Evolutionary conservation across 148 eudicot species (phyloP).

Genomic region (Spergularia marina): DNA sequence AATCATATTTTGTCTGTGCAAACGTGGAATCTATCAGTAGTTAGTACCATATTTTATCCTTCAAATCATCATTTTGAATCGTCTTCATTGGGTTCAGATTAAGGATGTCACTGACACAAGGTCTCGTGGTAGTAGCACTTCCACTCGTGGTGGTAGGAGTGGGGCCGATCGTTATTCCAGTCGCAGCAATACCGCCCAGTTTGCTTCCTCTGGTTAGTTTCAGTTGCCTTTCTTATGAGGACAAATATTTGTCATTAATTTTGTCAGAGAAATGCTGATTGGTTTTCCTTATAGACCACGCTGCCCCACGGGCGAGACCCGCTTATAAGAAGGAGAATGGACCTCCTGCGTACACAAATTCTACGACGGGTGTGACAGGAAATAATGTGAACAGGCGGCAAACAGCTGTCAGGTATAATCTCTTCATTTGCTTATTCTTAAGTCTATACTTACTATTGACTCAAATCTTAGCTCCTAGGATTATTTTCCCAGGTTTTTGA

Average conservation of each 20-base stretch:
- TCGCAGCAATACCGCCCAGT: conserved; percentile 47
- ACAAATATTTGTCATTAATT: background rate
- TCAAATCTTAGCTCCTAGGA: background rate
- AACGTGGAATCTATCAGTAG: background rate
- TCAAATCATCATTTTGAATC: background rate
- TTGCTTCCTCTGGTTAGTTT: conserved; percentile 52
- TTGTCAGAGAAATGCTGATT: conserved; percentile 14
- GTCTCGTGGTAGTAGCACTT: conserved; percentile 56
- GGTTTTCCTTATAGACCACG: conserved; percentile 44
- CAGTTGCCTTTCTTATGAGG: background rate
- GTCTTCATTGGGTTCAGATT: conserved; percentile 36
- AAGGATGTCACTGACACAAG: conserved; percentile 73
- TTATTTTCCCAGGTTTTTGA: background rate
- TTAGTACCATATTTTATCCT: background rate
- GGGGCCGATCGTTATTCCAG: conserved; percentile 61
- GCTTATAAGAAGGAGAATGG: conserved; percentile 80
- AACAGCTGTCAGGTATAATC: conserved; percentile 45
- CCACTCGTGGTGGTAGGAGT: conserved; percentile 58
- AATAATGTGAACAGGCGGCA: conserved; percentile 39
- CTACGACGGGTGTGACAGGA: conserved; percentile 42
- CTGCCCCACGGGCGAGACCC: conserved; percentile 49
- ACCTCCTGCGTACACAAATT: conserved; percentile 33
- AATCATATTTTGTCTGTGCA: background rate
- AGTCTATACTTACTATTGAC: background rate
- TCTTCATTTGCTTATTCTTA: background rate